Evolutionary conservation across 2,329 filamentous ascomycete genomes (phyloP).

Genomic region (Botrytis aclada): DNA sequence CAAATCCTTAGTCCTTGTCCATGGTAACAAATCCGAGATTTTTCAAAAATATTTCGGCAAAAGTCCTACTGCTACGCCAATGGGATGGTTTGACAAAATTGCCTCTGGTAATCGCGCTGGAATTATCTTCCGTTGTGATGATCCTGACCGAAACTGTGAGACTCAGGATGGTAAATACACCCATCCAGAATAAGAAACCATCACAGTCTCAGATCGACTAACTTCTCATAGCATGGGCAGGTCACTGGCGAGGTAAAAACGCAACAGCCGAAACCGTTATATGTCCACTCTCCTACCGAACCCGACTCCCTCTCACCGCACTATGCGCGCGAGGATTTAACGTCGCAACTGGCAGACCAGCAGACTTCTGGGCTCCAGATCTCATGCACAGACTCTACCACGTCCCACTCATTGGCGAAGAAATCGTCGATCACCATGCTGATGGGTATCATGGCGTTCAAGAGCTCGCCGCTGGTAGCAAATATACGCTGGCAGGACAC

Average conservation of each 20-base stretch:
- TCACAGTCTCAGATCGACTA: background rate
- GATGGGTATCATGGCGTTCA: slow-evolving; percentile 56
- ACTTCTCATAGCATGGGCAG: background rate
- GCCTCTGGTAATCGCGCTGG: background rate
- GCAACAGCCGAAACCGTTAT: slow-evolving; percentile 2
- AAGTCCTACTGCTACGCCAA: background rate
- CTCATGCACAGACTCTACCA: slow-evolving; percentile 66
- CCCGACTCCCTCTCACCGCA: background rate
- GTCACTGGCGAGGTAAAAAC: slow-evolving; percentile 1
- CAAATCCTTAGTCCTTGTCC: background rate
- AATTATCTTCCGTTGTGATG: background rate
- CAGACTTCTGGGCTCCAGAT: slow-evolving; percentile 41
- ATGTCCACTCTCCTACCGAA: background rate
- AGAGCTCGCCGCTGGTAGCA: slow-evolving; percentile 48
- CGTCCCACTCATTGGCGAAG: slow-evolving; percentile 58
- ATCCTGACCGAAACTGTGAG: background rate
- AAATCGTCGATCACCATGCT: slow-evolving; percentile 59
- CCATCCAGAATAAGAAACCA: background rate
- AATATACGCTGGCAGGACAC: slow-evolving; percentile 47
- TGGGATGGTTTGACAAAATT: slow-evolving; percentile 4
- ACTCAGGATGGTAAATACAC: background rate
- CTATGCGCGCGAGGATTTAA: background rate
- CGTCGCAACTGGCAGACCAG: background rate
- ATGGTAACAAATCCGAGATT: background rate
- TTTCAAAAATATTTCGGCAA: slow-evolving; percentile 1